phyloP scores from a whole-genome alignment of 495 filamentous ascomycete species.

The Aspergillus homomorphus region DNA sequence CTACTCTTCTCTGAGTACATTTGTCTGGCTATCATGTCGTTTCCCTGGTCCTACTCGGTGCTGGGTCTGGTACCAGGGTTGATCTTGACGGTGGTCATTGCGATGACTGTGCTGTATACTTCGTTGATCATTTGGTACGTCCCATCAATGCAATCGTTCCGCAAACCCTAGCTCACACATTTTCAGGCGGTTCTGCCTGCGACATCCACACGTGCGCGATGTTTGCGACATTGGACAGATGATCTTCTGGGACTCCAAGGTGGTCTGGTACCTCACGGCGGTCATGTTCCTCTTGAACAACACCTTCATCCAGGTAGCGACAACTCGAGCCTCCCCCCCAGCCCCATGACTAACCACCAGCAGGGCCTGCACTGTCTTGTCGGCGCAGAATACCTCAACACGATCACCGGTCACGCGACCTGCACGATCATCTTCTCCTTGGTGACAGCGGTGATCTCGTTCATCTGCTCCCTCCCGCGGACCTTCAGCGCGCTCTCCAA shows the following conservation, averaged over 20 bases:
- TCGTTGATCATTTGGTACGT: constrained; percentile 74
- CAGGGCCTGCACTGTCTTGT: constrained; percentile 74
- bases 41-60: constrained; percentile 84
- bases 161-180: constrained; percentile 9
- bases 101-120: constrained; percentile 74
- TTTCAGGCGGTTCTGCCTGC: constrained; percentile 72
- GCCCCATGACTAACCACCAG: constrained; percentile 13
- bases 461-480: constrained; percentile 71
- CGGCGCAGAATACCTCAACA: constrained; percentile 81
- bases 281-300: constrained; percentile 91
- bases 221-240: constrained; percentile 90
- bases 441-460: constrained; percentile 67
- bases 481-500: constrained; percentile 77
- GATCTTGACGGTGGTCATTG: constrained; percentile 75
- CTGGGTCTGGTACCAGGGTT: constrained; percentile 83
- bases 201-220: constrained; percentile 83
- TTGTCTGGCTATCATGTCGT: constrained; percentile 91
- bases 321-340: constrained; percentile 7
- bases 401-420: constrained; percentile 62
- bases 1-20: constrained; percentile 91
- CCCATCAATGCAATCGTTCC: background rate
- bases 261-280: constrained; percentile 80
- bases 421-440: constrained; percentile 74
- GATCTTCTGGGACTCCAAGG: constrained; percentile 74
- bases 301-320: constrained; percentile 70